A percentile compares a stretch with the other conserved stretches of the same genome.
Evolutionary conservation across 2,329 filamentous ascomycete species (phyloP).

Genomic region (Ceratocystis smalleyi): DNA sequence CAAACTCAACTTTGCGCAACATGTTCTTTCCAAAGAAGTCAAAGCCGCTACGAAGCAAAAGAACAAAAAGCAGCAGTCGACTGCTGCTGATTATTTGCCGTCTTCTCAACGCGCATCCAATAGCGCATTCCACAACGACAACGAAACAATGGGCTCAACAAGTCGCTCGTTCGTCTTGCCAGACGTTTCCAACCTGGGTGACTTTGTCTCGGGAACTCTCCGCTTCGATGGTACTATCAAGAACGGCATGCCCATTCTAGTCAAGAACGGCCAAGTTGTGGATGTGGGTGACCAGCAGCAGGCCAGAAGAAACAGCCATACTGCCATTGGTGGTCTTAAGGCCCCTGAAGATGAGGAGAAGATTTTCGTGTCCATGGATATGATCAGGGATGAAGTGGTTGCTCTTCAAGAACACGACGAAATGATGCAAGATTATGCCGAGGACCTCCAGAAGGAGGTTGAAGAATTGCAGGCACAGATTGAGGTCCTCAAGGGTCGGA

Average conservation of each 20-base stretch:
- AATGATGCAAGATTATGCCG: conserved; percentile 38
- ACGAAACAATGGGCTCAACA: conserved; percentile 23
- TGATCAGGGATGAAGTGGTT: conserved; percentile 42
- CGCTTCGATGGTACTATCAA: conserved; percentile 35
- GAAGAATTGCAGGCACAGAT: conserved; percentile 35
- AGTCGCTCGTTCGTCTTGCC: conserved; percentile 39
- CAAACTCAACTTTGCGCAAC: conserved; percentile 16
- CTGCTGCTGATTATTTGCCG: not conserved
- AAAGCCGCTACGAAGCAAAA: conserved; percentile 15
- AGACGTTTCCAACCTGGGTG: conserved; percentile 38
- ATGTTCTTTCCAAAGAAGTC: conserved; percentile 16
- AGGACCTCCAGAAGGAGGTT: conserved; percentile 37
- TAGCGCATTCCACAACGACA: conserved; percentile 13
- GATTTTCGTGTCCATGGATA: conserved; percentile 46
- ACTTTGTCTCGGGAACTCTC: conserved; percentile 41
- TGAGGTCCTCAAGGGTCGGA: conserved; percentile 29
- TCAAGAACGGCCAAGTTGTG: conserved; percentile 37
- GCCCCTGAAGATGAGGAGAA: conserved; percentile 40
- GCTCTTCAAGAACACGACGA: conserved; percentile 42
- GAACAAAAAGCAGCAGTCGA: conserved; percentile 8
- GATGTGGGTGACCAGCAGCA: conserved; percentile 28
- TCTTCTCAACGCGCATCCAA: conserved; percentile 17
- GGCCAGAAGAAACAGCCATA: conserved; percentile 26
- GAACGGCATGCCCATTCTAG: conserved; percentile 40
- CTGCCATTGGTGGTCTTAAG: conserved; percentile 34